These are phyloP conservation scores for Dichotomopilus funicola DNA, from an alignment of 2,329 filamentous ascomycete species.

Conservation along the genomic window DNA sequence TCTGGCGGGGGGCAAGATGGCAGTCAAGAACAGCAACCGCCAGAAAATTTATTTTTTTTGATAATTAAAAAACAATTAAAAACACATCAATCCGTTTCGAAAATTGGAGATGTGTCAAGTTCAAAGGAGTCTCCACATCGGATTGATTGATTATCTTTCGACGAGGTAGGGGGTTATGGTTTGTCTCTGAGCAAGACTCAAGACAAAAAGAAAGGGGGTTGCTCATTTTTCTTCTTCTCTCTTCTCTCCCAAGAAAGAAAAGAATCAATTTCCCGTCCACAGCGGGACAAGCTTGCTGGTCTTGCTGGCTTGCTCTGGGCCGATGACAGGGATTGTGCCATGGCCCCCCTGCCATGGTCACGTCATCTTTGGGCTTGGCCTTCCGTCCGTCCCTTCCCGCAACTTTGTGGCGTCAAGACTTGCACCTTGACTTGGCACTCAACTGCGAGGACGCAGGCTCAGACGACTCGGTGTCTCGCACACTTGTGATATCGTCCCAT, in stretches of 20 bases:
- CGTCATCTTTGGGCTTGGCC: conserved; percentile 8
- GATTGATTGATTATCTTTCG: too few species aligned
- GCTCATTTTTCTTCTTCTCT: too few species aligned
- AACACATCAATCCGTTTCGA: neutral
- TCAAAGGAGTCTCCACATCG: neutral
- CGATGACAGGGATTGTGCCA: neutral
- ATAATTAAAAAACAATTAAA: neutral
- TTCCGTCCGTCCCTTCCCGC: neutral
- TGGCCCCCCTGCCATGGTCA: conserved; percentile 4
- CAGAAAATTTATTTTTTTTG: neutral
- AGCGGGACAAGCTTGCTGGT: conserved; percentile 6
- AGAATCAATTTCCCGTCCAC: neutral
- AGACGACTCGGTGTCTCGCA: too few species aligned
- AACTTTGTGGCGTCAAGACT: neutral
- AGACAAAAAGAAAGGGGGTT: too few species aligned
- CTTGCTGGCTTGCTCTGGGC: neutral
- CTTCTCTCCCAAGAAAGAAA: too few species aligned
- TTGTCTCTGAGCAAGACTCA: too few species aligned
- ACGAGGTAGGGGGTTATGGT: too few species aligned
- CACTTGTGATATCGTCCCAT: too few species aligned
- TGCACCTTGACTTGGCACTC: neutral
- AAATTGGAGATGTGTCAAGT: neutral
- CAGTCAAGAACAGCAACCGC: neutral
- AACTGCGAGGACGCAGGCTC: too few species aligned
- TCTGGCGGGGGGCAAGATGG: too few species aligned